Conservation (phyloP, 805 yeast genomes). For the Candida insectalens region DNA sequence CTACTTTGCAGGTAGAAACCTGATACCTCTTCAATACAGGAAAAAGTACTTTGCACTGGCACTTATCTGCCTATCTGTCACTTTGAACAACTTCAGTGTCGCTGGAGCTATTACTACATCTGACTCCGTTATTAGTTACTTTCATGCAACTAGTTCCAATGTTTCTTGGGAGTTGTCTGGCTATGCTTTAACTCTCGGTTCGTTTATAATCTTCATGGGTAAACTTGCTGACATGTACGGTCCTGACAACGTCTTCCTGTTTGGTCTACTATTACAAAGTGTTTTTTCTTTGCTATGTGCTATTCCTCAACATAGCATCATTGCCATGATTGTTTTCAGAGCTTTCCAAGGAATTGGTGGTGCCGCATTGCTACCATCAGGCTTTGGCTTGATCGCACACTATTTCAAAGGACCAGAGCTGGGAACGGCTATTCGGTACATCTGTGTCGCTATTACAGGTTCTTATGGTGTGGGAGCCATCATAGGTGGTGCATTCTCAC, state of each 20-base stretch:
- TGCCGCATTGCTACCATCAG: conserved; percentile 29
- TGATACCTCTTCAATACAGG: neutral
- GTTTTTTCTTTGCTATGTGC: conserved; percentile 27
- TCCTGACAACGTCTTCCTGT: conserved; percentile 21
- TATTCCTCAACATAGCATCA: conserved; percentile 21
- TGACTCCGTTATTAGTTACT: conserved; percentile 25
- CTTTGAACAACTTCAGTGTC: conserved; percentile 19
- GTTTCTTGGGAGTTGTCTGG: conserved; percentile 32
- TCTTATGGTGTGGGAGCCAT: conserved; percentile 30
- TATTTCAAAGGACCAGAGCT: conserved; percentile 14
- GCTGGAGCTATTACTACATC: conserved; percentile 16
- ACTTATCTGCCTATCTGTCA: neutral
- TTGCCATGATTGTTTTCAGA: conserved; percentile 30
- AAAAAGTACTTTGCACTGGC: neutral
- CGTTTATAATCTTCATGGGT: conserved; percentile 34
- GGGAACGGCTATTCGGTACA: conserved; percentile 6
- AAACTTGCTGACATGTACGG: conserved; percentile 34
- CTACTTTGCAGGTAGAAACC: neutral
- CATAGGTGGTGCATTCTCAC: conserved; percentile 35
- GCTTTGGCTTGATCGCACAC: conserved; percentile 13
- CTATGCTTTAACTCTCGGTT: conserved; percentile 34
- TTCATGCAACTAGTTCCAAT: conserved; percentile 26
- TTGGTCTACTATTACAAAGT: conserved; percentile 11
- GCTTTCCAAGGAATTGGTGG: conserved; percentile 37
- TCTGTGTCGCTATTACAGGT: conserved; percentile 15